A percentile compares a stretch with the other conserved stretches of the same genome.
phyloP scores from a whole-genome alignment of 768 basidiomycete species.

The Tylopilus plumbeoviolaceoides region DNA sequence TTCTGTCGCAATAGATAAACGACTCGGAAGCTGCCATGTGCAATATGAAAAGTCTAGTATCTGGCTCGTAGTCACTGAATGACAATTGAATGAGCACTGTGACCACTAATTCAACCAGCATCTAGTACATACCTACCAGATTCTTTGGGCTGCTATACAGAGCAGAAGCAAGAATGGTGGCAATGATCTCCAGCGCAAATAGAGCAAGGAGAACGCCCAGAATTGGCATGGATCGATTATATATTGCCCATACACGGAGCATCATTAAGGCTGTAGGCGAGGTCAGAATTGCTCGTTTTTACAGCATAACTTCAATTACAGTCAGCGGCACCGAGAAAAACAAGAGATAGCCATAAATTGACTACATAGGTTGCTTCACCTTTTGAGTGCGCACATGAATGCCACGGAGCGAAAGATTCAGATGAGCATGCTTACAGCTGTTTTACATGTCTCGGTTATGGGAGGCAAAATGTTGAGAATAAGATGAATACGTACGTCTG shows the following conservation, averaged over 20 bases:
- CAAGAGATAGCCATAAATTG: neutral
- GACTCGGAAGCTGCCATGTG: too few species aligned
- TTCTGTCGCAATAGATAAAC: too few species aligned
- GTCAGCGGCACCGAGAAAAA: slow-evolving; percentile 3
- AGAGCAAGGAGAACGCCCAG: too few species aligned
- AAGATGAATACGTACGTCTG: slow-evolving; percentile 4
- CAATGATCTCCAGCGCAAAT: neutral
- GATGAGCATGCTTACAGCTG: slow-evolving; percentile 1
- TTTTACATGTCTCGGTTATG: neutral
- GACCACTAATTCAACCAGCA: too few species aligned
- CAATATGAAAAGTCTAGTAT: too few species aligned
- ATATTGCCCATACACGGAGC: neutral
- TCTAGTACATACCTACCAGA: neutral
- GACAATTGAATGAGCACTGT: too few species aligned
- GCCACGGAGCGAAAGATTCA: too few species aligned
- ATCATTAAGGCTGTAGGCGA: neutral
- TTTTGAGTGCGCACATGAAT: neutral
- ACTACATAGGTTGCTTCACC: neutral
- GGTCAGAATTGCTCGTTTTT: too few species aligned
- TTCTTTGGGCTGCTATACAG: neutral
- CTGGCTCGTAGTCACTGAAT: too few species aligned
- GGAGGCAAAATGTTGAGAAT: neutral
- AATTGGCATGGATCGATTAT: too few species aligned
- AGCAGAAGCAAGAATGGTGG: neutral
- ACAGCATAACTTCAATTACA: neutral